Percentiles rank a stretch among this genome's conserved stretches.
Evolutionary conservation across 495 filamentous ascomycete genomes (phyloP).

Genomic region (Penicillium tannophilum): DNA sequence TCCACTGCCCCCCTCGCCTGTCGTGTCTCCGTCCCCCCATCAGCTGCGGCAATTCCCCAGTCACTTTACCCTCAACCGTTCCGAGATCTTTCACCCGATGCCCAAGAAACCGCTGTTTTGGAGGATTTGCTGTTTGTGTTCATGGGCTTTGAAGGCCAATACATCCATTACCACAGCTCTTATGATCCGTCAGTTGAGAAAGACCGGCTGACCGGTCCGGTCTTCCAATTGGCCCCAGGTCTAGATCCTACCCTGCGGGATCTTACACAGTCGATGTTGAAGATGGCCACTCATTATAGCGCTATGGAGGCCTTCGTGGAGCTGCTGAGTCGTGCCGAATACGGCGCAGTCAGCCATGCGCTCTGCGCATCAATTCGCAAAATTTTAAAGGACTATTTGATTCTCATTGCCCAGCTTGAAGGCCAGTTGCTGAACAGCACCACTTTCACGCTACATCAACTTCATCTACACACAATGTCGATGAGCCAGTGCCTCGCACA

Average conservation of each 20-base stretch:
- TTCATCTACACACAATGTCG: conserved; percentile 87
- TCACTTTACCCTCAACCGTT: conserved; percentile 72
- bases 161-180: conserved; percentile 79
- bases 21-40: conserved; percentile 81
- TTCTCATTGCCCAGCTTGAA: conserved; percentile 90
- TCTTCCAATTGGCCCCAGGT: conserved; percentile 76
- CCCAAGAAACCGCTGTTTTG: conserved; percentile 81
- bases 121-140: conserved; percentile 93
- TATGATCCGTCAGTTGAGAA: conserved; percentile 86
- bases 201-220: conserved; percentile 78
- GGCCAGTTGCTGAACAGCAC: conserved; percentile 85
- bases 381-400: conserved; percentile 87
- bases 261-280: conserved; percentile 82
- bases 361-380: conserved; percentile 91
- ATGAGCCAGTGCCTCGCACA: conserved; percentile 89
- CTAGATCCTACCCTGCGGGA: conserved; percentile 91
- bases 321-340: conserved; percentile 89
- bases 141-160: conserved; percentile 98
- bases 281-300: conserved; percentile 92
- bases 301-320: conserved; percentile 93
- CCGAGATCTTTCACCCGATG: conserved; percentile 69
- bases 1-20: conserved; percentile 86
- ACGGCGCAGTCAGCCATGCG: conserved; percentile 94
- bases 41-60: conserved; percentile 71
- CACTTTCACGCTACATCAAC: conserved; percentile 85